Percentiles rank a stretch among this genome's conserved stretches.
Evolutionary conservation across 1,139 yeast genomes (phyloP).

Genomic region (Taiozyma sp.): DNA sequence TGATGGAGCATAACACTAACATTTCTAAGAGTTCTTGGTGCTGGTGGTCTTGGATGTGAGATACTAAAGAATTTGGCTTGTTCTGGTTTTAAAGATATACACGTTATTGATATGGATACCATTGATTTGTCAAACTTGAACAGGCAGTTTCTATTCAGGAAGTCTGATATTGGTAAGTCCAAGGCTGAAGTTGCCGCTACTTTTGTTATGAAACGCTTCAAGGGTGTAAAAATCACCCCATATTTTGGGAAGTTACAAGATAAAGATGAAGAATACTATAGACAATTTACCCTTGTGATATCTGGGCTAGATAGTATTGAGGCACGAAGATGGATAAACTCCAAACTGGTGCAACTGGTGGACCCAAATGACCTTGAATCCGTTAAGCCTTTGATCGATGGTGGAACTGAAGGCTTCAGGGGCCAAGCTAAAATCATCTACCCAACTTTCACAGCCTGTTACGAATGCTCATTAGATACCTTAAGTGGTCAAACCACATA

Average conservation of each 20-base stretch:
- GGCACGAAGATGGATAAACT: constrained; percentile 90
- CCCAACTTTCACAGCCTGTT: constrained; percentile 84
- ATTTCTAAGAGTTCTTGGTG: constrained; percentile 55
- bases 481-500: constrained; percentile 65
- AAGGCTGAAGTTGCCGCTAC: constrained; percentile 79
- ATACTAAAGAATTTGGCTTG: constrained; percentile 78
- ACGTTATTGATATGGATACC: constrained; percentile 92
- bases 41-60: constrained; percentile 97
- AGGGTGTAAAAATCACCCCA: constrained; percentile 44
- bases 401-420: constrained; percentile 93
- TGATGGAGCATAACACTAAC: not conserved
- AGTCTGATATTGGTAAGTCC: constrained; percentile 66
- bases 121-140: constrained; percentile 87
- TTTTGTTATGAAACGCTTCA: constrained; percentile 45
- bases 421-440: constrained; percentile 88
- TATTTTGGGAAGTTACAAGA: constrained; percentile 72
- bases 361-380: constrained; percentile 44
- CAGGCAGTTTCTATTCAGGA: constrained; percentile 80
- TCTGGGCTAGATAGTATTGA: constrained; percentile 90
- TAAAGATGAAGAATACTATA: constrained; percentile 56
- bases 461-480: constrained; percentile 85
- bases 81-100: constrained; percentile 67
- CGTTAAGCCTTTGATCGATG: constrained; percentile 82
- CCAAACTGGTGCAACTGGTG: constrained; percentile 60
- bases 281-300: constrained; percentile 64